Evolutionary conservation across 176 grass and related monocot species (phyloP), one percentile per base, ranked within the genome.

Genomic region (Phyllostachys edulis): DNA sequence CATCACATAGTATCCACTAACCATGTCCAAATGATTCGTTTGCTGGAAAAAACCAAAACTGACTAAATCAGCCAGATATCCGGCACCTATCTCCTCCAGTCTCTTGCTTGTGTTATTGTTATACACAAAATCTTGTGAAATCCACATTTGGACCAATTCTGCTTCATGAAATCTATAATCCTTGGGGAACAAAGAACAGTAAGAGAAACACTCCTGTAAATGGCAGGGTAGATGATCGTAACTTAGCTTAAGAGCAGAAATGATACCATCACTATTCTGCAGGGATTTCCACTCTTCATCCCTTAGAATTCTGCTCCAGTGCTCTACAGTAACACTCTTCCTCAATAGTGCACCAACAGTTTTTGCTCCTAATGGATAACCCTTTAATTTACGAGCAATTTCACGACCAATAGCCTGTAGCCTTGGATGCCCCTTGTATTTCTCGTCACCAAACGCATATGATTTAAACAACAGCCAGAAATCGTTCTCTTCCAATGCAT

Each of bases 101-200:
- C 5, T 85, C 55, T 73, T 77, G 8, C 9, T 21, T 10, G 66
- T 38, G 21, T 32, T 16, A 0, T 9, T 12, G 2, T n/a, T 2
- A 24, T 62, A 20, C 42, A 93, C 76, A 70, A 78, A 90, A 15
- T 87, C 81, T 79, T 93, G 87, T 74, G 87, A 85, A 47, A 92
- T 85, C 90, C 90, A 92, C 3, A 81, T n/a, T 37, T 13, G 37
- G 40, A 87, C 26, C 37, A 87, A 36, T 0, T 87, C 51, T 51
- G 11, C 32, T 34, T 12, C 15, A 32, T 9, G 4, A 21, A 52
- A 81, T 14, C 13, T 14, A 64, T 73, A 73, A 73, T 29, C 67
- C 41, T 72, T 75, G 21, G 64, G 76, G 62, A 74, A 87, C 9
- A 87, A 32, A 6, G 38, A 44, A 13, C 76, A 81, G 16, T 80